These are phyloP conservation scores for Podospora conica DNA, from an alignment of 495 filamentous ascomycete species.

Conservation along the genomic window DNA sequence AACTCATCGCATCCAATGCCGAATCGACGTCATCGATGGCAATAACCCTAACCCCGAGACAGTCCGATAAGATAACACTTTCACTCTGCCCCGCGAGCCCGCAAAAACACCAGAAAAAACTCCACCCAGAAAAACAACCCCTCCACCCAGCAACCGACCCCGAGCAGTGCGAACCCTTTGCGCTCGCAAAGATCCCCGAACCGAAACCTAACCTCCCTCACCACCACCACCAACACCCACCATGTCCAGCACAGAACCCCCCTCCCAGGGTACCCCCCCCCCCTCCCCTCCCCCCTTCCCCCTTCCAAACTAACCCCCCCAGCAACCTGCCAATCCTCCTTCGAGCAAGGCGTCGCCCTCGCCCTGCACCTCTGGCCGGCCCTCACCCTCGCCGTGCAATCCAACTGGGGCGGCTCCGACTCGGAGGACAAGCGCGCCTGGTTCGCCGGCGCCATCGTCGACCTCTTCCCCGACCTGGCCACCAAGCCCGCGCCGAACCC, in stretches of 20 bases:
- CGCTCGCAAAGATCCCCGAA: neutral
- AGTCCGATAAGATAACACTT: conserved; percentile 2
- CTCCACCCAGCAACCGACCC: conserved; percentile 7
- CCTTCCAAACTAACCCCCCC: conserved; percentile 16
- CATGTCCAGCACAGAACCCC: neutral
- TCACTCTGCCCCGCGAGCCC: neutral
- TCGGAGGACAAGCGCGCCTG: conserved; percentile 86
- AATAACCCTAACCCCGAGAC: neutral
- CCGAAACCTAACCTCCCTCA: neutral
- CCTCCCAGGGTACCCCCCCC: neutral
- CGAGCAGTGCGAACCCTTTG: neutral
- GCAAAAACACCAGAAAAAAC: conserved; percentile 8
- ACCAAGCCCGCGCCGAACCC: neutral
- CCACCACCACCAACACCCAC: neutral
- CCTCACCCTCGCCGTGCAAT: conserved; percentile 78
- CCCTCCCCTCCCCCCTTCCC: neutral
- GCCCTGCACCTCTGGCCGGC: conserved; percentile 77
- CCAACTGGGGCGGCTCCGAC: conserved; percentile 82
- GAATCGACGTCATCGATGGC: neutral
- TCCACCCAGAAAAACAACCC: conserved; percentile 11
- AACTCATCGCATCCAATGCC: neutral
- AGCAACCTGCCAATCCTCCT: conserved; percentile 66
- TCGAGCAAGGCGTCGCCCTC: conserved; percentile 78
- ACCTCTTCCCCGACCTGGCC: conserved; percentile 58
- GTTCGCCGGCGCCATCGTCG: conserved; percentile 84